Conservation (phyloP, 176 grass and related monocot genomes). For the Phragmites australis region DNA sequence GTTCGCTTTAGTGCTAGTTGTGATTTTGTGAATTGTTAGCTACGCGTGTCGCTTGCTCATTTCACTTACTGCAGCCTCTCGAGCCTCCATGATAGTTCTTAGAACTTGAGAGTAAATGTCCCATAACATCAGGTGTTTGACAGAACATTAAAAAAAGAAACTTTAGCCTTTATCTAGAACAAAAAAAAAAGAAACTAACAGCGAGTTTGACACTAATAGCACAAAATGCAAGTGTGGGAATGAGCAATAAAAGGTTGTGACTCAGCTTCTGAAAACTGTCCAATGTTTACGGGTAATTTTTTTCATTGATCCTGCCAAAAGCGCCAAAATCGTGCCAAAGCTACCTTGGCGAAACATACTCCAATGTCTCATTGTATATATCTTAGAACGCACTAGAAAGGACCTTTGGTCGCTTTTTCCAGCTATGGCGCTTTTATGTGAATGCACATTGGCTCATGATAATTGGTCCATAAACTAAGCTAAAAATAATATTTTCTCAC, state of each 20-base stretch:
- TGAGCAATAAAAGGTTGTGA: too few relatives aligned
- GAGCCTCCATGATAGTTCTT: not conserved
- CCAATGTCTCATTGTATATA: not conserved
- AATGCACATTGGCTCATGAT: not conserved
- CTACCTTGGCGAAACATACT: not conserved
- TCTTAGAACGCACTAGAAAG: not conserved
- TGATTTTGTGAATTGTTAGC: not conserved
- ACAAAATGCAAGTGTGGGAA: too few relatives aligned
- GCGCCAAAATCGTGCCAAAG: too few relatives aligned
- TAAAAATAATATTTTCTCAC: not conserved
- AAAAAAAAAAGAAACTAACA: too few relatives aligned
- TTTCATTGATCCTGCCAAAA: too few relatives aligned
- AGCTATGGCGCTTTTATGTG: not conserved
- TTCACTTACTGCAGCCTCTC: not conserved
- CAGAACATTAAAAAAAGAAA: not conserved
- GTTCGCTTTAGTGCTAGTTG: not conserved
- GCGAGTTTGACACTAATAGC: too few relatives aligned
- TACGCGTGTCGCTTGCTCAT: not conserved
- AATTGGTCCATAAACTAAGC: not conserved
- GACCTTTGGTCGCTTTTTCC: not conserved
- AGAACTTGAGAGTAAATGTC: not conserved
- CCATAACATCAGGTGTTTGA: not conserved
- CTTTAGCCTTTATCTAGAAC: too few relatives aligned
- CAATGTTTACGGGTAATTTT: too few relatives aligned
- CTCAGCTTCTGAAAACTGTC: too few relatives aligned